Conservation (phyloP, 2,329 filamentous ascomycete species). For the Parastagonospora avenae region DNA sequence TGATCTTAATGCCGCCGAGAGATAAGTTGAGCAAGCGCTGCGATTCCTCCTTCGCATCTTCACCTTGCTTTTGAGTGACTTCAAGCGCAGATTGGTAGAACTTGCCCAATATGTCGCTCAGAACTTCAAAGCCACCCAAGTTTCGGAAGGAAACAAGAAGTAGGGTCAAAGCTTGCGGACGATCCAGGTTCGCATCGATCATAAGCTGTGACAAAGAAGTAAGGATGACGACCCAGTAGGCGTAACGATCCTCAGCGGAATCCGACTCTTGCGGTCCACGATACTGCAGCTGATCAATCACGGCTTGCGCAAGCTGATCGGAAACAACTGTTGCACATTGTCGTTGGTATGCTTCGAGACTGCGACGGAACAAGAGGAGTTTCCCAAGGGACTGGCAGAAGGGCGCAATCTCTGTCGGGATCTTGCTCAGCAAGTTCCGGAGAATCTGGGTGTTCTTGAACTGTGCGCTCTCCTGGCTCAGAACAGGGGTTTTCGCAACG, state of each 20-base stretch:
- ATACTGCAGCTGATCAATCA: constrained; percentile 69
- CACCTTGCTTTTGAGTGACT: constrained; percentile 50
- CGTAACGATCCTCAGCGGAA: constrained; percentile 67
- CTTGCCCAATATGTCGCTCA: constrained; percentile 73
- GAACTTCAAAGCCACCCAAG: constrained; percentile 72
- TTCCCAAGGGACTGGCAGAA: constrained; percentile 88
- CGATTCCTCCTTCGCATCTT: constrained; percentile 52
- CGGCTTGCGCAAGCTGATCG: constrained; percentile 72
- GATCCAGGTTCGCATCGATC: constrained; percentile 65
- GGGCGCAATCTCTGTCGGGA: constrained; percentile 79
- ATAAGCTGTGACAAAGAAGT: constrained; percentile 79
- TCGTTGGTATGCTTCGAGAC: constrained; percentile 67
- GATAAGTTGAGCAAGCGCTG: constrained; percentile 52
- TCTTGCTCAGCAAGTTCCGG: constrained; percentile 75
- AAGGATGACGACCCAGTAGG: constrained; percentile 82
- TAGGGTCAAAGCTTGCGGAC: constrained; percentile 62
- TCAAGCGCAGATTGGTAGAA: constrained; percentile 66
- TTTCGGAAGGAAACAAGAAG: constrained; percentile 88
- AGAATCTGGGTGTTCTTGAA: constrained; percentile 81
- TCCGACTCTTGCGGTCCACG: constrained; percentile 53
- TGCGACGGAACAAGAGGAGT: constrained; percentile 75
- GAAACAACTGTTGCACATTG: constrained; percentile 67
- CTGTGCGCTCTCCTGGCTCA: constrained; percentile 43
- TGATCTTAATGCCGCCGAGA: constrained; percentile 74
- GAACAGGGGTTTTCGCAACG: constrained; percentile 7